Conservation (phyloP, 306 rosid species). For the Sophora flavescens region DNA sequence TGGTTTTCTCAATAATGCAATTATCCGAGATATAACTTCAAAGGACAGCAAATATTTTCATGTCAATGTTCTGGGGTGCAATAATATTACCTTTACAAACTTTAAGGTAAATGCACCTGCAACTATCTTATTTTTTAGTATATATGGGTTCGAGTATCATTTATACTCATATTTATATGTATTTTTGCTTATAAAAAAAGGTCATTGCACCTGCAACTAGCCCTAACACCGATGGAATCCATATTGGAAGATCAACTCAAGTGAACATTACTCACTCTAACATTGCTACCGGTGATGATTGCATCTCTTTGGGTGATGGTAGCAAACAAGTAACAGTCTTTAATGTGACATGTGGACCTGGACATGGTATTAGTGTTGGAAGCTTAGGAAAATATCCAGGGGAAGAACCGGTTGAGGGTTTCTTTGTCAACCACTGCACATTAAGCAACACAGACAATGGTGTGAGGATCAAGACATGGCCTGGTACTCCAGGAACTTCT, state of each 20-base stretch:
- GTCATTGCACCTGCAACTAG: constrained; percentile 14
- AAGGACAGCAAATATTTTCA: constrained; percentile 11
- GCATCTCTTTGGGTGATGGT: constrained; percentile 17
- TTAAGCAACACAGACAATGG: constrained; percentile 11
- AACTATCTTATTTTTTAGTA: no score
- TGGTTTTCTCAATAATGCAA: no score
- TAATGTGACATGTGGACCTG: constrained; percentile 20
- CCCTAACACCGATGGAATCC: constrained; percentile 30
- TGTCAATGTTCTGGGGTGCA: constrained; percentile 23
- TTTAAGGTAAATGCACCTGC: no score
- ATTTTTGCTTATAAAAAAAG: no score
- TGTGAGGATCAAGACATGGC: constrained; percentile 16
- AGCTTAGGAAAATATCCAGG: constrained; percentile 6
- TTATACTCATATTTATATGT: no score
- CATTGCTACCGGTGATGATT: constrained; percentile 19
- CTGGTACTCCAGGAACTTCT: neutral
- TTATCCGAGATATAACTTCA: no score
- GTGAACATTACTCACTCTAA: neutral
- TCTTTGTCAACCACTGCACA: neutral
- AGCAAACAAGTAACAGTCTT: neutral
- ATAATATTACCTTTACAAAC: constrained; percentile 14
- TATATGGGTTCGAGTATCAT: no score
- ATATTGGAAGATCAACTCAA: constrained; percentile 26
- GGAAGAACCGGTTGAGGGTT: constrained; percentile 11
- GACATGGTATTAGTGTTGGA: constrained; percentile 36